These are phyloP conservation scores for Dimargaris cristalligena DNA, from an alignment of 192 early-diverging fungal species.

Conservation along the genomic window DNA sequence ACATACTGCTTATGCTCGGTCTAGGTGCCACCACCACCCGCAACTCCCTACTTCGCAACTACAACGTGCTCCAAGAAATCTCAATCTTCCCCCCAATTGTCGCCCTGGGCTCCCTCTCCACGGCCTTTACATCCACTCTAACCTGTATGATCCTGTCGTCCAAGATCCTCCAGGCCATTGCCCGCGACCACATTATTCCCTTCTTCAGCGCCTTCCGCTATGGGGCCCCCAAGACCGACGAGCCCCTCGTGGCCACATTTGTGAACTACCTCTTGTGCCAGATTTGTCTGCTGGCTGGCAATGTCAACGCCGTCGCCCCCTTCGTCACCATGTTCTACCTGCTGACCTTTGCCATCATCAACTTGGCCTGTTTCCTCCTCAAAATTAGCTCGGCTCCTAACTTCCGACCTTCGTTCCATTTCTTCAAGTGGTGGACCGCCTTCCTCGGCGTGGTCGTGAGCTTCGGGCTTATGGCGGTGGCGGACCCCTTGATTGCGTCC, in stretches of 20 bases:
- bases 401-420: slow-evolving; percentile 50
- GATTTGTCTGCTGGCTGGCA: slow-evolving; percentile 35
- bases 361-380: slow-evolving; percentile 46
- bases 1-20: slow-evolving; percentile 30
- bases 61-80: slow-evolving; percentile 46
- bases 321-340: slow-evolving; percentile 47
- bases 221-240: slow-evolving; percentile 17
- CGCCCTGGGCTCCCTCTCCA: slow-evolving; percentile 36
- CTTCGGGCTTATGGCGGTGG: slow-evolving; percentile 35
- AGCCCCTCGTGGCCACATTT: slow-evolving; percentile 20
- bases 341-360: slow-evolving; percentile 42
- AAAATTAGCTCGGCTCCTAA: slow-evolving; percentile 46
- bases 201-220: slow-evolving; percentile 15
- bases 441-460: slow-evolving; percentile 32
- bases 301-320: slow-evolving; percentile 46
- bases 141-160: slow-evolving; percentile 40
- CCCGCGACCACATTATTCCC: slow-evolving; percentile 41
- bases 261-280: slow-evolving; percentile 33
- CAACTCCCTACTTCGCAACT: slow-evolving; percentile 35
- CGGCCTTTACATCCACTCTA: slow-evolving; percentile 40
- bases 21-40: slow-evolving; percentile 42
- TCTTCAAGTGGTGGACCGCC: slow-evolving; percentile 46
- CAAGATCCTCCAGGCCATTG: slow-evolving; percentile 48
- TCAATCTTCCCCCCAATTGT: slow-evolving; percentile 34
- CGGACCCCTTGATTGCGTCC: slow-evolving; percentile 29